Base-by-base conservation (phyloP, 73 alveolate genomes). In the Chromera velia region DNA sequence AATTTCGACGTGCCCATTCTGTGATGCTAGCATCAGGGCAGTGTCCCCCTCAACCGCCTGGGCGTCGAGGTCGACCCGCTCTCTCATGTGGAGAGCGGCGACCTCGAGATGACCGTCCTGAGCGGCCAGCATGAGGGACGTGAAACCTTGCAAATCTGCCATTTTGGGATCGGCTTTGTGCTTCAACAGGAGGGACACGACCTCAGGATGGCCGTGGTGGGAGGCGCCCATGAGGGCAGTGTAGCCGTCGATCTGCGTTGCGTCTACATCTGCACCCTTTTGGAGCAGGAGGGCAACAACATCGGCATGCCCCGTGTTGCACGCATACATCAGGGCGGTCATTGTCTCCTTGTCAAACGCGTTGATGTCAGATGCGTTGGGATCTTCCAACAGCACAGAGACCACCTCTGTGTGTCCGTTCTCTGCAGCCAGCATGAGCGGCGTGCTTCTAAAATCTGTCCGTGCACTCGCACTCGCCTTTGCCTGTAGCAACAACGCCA, bases 221-320 rank as follows among this genome's bases (percentile, higher is more conserved):
- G 81, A 47, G 4, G 81, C 81, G 33, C 47, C 26, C 64, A 74
- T 28, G 28, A 49, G 31, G 33, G 81, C 33, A 0, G 81, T 74
- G 63, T 27, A 64, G 13, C 32, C 72, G 31, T 74, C 72, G 28
- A 9, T 32, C 83, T 33, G 76, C 75, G 24, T 34, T 1, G 79
- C 79, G 45, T 72, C 46, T 26, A 34, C 28, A 40, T 72, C 79
- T 19, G 79, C 79, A 0, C n/a, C 79, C 9, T 65, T 24, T 18
- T 72, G 47, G 68, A 72, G 33, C 79, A 72, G 28, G 46, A 72
- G 19, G 26, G 46, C 69, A n/a, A 34, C 79, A 1, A 72, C 79
- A 4, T 72, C 79, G 28, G 45, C 34, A 29, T 72, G 79, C 28
- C 79, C 79, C 28, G 69, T 49, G 17, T 34, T 40, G 7, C 69